Percentiles rank a stretch among this genome's conserved stretches.
These are phyloP conservation scores for Aspergillus caelatus DNA, from an alignment of 2,329 filamentous ascomycete species.

Conservation along the genomic window DNA sequence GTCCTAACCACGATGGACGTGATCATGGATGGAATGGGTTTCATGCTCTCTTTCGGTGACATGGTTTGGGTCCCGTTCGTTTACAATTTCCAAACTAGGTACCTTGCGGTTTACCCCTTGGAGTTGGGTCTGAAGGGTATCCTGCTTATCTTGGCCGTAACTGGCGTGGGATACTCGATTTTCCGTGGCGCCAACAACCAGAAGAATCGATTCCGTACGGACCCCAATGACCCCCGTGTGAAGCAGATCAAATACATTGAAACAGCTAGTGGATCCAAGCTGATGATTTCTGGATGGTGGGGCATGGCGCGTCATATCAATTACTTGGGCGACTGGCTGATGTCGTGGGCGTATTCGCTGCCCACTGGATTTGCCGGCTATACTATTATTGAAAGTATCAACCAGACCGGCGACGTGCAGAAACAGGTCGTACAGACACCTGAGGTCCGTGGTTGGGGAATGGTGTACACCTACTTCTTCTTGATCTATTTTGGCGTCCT, in stretches of 20 bases:
- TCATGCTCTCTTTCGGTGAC: conserved; percentile 93
- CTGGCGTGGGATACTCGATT: conserved; percentile 77
- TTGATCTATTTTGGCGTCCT: conserved; percentile 87
- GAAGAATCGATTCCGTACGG: conserved; percentile 90
- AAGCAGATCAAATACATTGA: conserved; percentile 82
- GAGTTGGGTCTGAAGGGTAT: conserved; percentile 72
- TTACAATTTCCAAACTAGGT: conserved; percentile 82
- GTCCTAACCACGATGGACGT: conserved; percentile 95
- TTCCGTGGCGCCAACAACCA: conserved; percentile 94
- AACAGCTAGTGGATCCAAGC: conserved; percentile 77
- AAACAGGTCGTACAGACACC: conserved; percentile 74
- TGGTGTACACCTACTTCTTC: conserved; percentile 92
- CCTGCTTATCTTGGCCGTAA: conserved; percentile 65
- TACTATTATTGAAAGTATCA: conserved; percentile 59
- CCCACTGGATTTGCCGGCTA: conserved; percentile 86
- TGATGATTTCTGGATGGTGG: conserved; percentile 91
- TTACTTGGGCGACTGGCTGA: conserved; percentile 93
- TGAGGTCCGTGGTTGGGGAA: conserved; percentile 77
- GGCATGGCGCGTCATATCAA: conserved; percentile 90
- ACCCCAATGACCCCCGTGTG: conserved; percentile 78
- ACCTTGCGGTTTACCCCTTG: conserved; percentile 79
- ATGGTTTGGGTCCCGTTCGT: conserved; percentile 90
- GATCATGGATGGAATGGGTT: conserved; percentile 88
- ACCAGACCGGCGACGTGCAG: conserved; percentile 62
- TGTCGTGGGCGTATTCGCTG: conserved; percentile 86